Conservation (phyloP, 495 filamentous ascomycete genomes). For the Immersiella caudata region DNA sequence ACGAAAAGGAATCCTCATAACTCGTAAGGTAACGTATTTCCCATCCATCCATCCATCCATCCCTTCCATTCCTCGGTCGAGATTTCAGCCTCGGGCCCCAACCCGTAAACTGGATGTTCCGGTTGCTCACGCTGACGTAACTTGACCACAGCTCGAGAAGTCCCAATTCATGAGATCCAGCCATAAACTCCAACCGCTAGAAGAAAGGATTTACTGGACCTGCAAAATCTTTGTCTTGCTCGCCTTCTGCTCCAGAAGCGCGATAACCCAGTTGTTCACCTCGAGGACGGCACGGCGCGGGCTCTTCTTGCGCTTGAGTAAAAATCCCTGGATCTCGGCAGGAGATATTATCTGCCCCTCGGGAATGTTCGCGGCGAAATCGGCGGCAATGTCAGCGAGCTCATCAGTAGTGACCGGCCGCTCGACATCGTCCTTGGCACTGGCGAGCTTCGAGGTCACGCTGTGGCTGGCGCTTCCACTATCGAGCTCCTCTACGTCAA, state of each 20-base stretch:
- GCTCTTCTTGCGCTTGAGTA: constrained; percentile 65
- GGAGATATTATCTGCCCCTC: constrained; percentile 56
- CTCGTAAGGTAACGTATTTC: not conserved
- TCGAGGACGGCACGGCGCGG: constrained; percentile 61
- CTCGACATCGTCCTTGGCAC: constrained; percentile 7
- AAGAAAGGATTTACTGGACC: constrained; percentile 35
- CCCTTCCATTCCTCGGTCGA: not conserved
- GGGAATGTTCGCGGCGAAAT: constrained; percentile 55
- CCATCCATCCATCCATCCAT: constrained; percentile 3
- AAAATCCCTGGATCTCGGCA: constrained; percentile 71
- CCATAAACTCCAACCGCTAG: too few species aligned
- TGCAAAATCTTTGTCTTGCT: constrained; percentile 42
- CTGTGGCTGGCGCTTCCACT: not conserved
- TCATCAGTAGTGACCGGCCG: constrained; percentile 25
- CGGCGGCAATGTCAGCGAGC: constrained; percentile 43
- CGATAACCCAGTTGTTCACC: constrained; percentile 58
- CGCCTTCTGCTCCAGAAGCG: constrained; percentile 48
- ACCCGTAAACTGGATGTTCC: too few species aligned
- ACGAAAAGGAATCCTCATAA: not conserved
- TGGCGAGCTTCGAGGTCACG: not conserved
- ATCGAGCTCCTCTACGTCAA: constrained; percentile 8
- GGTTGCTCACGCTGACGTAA: not conserved
- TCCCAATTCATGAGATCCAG: too few species aligned
- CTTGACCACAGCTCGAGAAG: not conserved
- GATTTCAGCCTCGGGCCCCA: not conserved